phyloP scores from a whole-genome alignment of 768 basidiomycete species.

The Leccinum disarticulatum region DNA sequence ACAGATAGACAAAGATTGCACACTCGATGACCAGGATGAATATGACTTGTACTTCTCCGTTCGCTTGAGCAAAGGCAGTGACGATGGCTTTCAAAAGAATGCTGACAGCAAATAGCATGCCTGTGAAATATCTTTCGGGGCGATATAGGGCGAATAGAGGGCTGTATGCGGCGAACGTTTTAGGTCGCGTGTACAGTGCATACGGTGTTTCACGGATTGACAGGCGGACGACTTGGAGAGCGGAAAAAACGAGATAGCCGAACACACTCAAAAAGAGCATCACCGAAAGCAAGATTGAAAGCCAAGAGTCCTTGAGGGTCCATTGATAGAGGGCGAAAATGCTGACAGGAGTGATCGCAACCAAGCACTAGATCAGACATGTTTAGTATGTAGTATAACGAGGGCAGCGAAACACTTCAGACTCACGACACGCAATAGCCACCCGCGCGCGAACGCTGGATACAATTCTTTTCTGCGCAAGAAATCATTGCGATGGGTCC shows the following conservation, averaged over 20 bases:
- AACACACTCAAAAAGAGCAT: conserved; percentile 57
- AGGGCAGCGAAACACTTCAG: background rate
- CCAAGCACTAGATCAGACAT: conserved; percentile 46
- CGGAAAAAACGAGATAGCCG: conserved; percentile 48
- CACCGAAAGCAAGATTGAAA: conserved; percentile 78
- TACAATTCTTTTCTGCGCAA: conserved; percentile 36
- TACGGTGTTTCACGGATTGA: conserved; percentile 41
- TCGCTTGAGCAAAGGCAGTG: conserved; percentile 61
- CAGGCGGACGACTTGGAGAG: conserved; percentile 49
- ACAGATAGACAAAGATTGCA: conserved; percentile 49
- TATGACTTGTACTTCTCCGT: conserved; percentile 69
- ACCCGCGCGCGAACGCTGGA: conserved; percentile 50
- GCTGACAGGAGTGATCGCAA: conserved; percentile 65
- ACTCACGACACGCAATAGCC: conserved; percentile 69
- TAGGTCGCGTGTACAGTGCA: conserved; percentile 37
- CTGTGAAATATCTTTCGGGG: conserved; percentile 65
- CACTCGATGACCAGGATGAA: conserved; percentile 66
- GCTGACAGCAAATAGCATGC: conserved; percentile 53
- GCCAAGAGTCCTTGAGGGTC: conserved; percentile 87
- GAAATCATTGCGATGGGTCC: conserved; percentile 19
- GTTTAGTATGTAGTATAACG: conserved; percentile 1
- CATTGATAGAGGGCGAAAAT: conserved; percentile 89
- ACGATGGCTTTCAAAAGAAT: conserved; percentile 69
- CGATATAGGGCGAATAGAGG: conserved; percentile 72
- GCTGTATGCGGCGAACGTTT: conserved; percentile 43